Evolutionary conservation across 768 basidiomycete species (phyloP).

Genomic region (Suillus occidentalis): DNA sequence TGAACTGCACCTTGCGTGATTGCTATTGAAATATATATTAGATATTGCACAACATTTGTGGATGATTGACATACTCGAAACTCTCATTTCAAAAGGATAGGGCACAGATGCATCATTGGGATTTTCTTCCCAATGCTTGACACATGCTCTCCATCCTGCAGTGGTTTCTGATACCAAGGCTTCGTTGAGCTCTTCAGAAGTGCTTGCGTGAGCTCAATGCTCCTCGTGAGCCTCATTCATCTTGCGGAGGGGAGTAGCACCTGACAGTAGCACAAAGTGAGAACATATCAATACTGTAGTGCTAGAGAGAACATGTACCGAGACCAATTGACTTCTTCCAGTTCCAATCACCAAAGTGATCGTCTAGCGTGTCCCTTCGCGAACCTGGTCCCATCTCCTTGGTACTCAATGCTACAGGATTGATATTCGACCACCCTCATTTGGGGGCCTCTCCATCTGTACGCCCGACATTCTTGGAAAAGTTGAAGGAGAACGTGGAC

Average conservation of each 20-base stretch:
- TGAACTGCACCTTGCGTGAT: too few species aligned
- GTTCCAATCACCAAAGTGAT: conserved; percentile 33
- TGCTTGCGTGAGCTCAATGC: too few species aligned
- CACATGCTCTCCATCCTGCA: too few species aligned
- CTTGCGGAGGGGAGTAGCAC: conserved; percentile 1
- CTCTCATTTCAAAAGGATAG: conserved; percentile 21
- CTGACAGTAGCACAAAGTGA: not conserved
- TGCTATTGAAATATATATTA: too few species aligned
- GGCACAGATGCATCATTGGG: too few species aligned
- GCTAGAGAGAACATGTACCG: conserved; percentile 13
- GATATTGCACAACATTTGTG: too few species aligned
- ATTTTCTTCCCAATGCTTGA: too few species aligned
- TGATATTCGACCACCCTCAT: conserved; percentile 34
- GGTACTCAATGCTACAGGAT: conserved; percentile 29
- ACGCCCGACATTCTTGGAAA: conserved; percentile 24
- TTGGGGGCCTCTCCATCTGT: conserved; percentile 40
- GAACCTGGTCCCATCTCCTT: conserved; percentile 35
- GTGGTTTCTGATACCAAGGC: too few species aligned
- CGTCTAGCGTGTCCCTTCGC: conserved; percentile 34
- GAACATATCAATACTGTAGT: not conserved
- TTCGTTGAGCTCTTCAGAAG: too few species aligned
- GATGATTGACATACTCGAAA: conserved; percentile 9
- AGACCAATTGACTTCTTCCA: conserved; percentile 32
- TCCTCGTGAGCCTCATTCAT: too few species aligned
- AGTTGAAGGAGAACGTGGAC: conserved; percentile 28